Evolutionary conservation across 805 yeast species (phyloP), one percentile per base, ranked within the genome.

Genomic region (fission yeast (Schizosaccharomyces pombe)): DNA sequence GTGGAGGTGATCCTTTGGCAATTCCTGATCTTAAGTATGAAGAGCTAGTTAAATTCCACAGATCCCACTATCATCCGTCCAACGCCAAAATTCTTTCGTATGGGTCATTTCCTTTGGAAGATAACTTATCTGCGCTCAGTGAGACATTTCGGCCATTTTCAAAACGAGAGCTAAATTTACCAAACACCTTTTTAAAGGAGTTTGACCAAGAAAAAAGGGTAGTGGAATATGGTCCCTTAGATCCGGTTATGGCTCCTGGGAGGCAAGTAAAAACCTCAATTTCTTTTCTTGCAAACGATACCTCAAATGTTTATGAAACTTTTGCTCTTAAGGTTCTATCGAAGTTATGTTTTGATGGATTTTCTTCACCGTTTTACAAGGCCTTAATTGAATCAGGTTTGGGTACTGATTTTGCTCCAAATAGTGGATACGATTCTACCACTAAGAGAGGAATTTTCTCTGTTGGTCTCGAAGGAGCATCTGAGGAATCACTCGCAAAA

Each of bases 1-100:
- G 95, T 1, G 98, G 96, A 32, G 98, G 98, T 56, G 95, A 89
- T 63, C 98, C 98, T 0, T 66, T 74, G 22, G 70, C 73, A 54
- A 91, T 91, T 56, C 83, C 95, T 0, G 73, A 78, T 57, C 69
- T 89, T 57, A 69, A 73, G 5, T 82, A 89, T 63, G 78, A 79
- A 58, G 93, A 85, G 57, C 71, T 91, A 56, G 69, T 81, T 3
- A 79, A 79, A 24, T 91, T 85, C 70, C 97, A 91, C 62, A 64
- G 71, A 4, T 63, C 67, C 1, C 75, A 81, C 61, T 91, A 91
- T 65, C 95, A 87, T 64, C 96, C 98, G 1, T 80, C 93, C 1
- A 91, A 89, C 65, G 77, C 94, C 1, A 77, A 72, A 61, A 82
- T 94, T 0, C 86, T 80, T 65, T 82, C 95, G 0, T 91, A 91